Conservation (phyloP, 1,284 basidiomycete genomes). For the Heimioporus retisporus region DNA sequence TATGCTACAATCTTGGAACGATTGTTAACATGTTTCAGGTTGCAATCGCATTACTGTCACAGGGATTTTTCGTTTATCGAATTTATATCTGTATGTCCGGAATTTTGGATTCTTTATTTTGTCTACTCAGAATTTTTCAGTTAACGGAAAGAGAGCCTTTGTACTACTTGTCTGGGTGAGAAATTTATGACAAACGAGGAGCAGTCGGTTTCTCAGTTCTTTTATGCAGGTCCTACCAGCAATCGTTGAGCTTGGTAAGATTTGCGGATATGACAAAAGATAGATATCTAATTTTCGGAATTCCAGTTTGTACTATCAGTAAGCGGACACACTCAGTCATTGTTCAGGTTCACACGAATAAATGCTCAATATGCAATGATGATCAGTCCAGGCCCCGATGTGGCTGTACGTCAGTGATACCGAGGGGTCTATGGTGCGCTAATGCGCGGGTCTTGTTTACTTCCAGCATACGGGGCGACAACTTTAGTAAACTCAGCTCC, state of each 20-base stretch:
- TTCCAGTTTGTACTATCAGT: conserved; percentile 13
- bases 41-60: neutral
- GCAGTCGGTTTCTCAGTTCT: neutral
- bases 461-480: neutral
- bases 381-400: conserved; percentile 11
- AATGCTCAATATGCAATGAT: neutral
- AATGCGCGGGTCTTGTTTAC: neutral
- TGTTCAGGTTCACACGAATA: neutral
- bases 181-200: neutral
- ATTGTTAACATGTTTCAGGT: neutral
- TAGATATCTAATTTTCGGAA: neutral
- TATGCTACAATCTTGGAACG: neutral
- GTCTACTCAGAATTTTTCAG: neutral
- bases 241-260: conserved; percentile 18
- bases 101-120: neutral
- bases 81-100: conserved; percentile 10
- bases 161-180: neutral
- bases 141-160: neutral
- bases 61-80: conserved; percentile 1
- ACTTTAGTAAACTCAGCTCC: neutral
- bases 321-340: neutral
- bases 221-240: conserved; percentile 7
- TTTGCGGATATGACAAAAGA: neutral
- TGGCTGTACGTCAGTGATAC: conserved; percentile 17
- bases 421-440: neutral